phyloP scores from a whole-genome alignment of 2,329 filamentous ascomycete genomes.

The Colletotrichum nymphaeae region DNA sequence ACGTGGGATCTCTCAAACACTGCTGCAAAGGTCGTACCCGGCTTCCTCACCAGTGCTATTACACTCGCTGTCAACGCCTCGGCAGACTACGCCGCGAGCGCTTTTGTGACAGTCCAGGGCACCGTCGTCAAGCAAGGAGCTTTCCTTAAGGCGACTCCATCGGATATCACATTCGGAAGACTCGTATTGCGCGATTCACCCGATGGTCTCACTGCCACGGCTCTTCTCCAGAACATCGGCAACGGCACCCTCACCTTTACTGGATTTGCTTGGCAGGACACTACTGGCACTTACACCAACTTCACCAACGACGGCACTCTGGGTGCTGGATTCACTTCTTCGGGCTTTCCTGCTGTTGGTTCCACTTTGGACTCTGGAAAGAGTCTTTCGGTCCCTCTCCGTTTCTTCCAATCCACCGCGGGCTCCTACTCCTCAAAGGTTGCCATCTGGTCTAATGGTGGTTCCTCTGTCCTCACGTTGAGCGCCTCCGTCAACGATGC shows the following conservation, averaged over 20 bases:
- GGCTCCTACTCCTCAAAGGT: constrained; percentile 49
- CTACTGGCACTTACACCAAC: constrained; percentile 44
- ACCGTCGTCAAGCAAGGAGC: constrained; percentile 49
- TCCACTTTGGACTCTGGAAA: constrained; percentile 44
- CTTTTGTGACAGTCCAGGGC: constrained; percentile 51
- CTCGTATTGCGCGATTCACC: constrained; percentile 47
- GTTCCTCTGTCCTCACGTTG: constrained; percentile 45
- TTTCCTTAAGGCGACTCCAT: constrained; percentile 49
- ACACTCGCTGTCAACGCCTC: constrained; percentile 51
- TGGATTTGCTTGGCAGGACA: constrained; percentile 47
- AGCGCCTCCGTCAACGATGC: constrained; percentile 47
- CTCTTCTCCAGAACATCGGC: constrained; percentile 52
- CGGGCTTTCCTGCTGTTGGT: constrained; percentile 44
- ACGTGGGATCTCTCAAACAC: constrained; percentile 49
- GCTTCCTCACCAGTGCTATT: constrained; percentile 48
- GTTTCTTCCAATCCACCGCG: constrained; percentile 45
- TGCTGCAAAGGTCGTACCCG: constrained; percentile 45
- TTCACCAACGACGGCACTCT: constrained; percentile 43
- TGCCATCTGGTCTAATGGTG: constrained; percentile 50
- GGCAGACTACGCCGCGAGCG: constrained; percentile 47
- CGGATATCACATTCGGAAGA: constrained; percentile 52
- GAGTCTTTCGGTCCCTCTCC: constrained; percentile 45
- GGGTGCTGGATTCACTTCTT: constrained; percentile 46
- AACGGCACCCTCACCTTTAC: constrained; percentile 48
- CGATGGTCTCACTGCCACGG: constrained; percentile 36